phyloP scores from a whole-genome alignment of 2,329 filamentous ascomycete genomes.

The Colletotrichum destructivum region DNA sequence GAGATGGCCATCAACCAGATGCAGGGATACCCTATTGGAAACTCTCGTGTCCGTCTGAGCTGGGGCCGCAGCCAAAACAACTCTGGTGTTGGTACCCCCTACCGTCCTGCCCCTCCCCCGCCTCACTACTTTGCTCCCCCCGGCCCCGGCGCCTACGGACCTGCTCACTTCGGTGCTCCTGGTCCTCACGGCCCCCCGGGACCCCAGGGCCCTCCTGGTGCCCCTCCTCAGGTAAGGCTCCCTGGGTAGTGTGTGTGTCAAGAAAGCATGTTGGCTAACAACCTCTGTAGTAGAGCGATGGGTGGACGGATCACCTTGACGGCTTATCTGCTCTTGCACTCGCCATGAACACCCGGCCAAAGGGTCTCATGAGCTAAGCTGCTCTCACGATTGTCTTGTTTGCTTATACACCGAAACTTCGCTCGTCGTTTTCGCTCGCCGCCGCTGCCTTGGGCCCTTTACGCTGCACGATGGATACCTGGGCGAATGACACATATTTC shows the following conservation, averaged over 20 bases:
- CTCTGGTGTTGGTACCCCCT: conserved; percentile 96
- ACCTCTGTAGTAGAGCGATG: conserved; percentile 30
- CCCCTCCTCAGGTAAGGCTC: conserved; percentile 47
- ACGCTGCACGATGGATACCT: conserved; percentile 43
- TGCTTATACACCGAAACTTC: conserved; percentile 30
- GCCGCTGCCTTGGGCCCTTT: conserved; percentile 39
- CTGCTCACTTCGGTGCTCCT: conserved; percentile 64
- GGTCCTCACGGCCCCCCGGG: conserved; percentile 60
- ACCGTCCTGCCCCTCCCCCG: conserved; percentile 87
- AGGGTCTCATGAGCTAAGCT: background rate
- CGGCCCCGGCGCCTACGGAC: conserved; percentile 61
- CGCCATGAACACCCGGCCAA: conserved; percentile 1
- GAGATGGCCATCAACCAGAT: conserved; percentile 99
- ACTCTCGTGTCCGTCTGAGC: conserved; percentile 96
- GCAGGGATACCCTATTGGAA: conserved; percentile 99
- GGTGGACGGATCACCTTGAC: conserved; percentile 14
- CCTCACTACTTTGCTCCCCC: conserved; percentile 65
- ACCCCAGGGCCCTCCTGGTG: conserved; percentile 55
- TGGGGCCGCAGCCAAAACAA: conserved; percentile 99
- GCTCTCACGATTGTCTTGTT: conserved; percentile 28
- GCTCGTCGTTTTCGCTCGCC: conserved; percentile 32
- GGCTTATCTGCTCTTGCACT: conserved; percentile 14
- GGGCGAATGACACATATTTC: conserved; percentile 41
- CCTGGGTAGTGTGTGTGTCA: background rate
- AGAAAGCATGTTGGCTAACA: conserved; percentile 13